These are phyloP conservation scores for Fomitopsis schrenkii DNA, from an alignment of 1,284 basidiomycete genomes.

Conservation along the genomic window DNA sequence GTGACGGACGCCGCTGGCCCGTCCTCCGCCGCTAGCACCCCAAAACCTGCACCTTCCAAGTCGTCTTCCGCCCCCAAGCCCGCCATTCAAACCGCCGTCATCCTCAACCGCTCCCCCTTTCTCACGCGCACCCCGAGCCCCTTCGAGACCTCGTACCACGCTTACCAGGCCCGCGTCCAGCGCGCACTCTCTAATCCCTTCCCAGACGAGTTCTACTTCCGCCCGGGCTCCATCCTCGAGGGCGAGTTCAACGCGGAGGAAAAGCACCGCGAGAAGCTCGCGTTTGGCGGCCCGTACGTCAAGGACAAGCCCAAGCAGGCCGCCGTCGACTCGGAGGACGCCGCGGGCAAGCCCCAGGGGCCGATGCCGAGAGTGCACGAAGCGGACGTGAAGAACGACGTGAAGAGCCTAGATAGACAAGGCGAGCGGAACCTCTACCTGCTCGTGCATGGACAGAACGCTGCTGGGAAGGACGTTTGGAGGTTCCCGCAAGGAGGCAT, in stretches of 20 bases:
- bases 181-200: constrained; percentile 88
- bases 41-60: constrained; percentile 11
- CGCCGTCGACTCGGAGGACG: constrained; percentile 24
- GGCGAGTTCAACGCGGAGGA: constrained; percentile 78
- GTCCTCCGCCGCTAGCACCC: constrained; percentile 13
- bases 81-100: constrained; percentile 47
- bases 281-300: constrained; percentile 49
- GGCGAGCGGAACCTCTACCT: constrained; percentile 87
- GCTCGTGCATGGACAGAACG: constrained; percentile 55
- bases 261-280: constrained; percentile 60
- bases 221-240: constrained; percentile 85
- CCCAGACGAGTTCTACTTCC: constrained; percentile 93
- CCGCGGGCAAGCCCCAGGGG: constrained; percentile 59
- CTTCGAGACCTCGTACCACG: constrained; percentile 84
- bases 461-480: constrained; percentile 60
- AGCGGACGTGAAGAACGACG: constrained; percentile 59
- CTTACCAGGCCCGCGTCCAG: constrained; percentile 81
- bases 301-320: constrained; percentile 29
- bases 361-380: constrained; percentile 56
- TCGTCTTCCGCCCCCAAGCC: constrained; percentile 16
- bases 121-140: constrained; percentile 73
- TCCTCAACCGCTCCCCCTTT: constrained; percentile 84
- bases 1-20: constrained; percentile 19
- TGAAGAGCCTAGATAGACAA: constrained; percentile 76
- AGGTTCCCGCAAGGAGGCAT: constrained; percentile 74